Evolutionary conservation across 148 eudicot species (phyloP), one percentile per base, ranked within the genome.

Genomic region (Persicaria maculosa): DNA sequence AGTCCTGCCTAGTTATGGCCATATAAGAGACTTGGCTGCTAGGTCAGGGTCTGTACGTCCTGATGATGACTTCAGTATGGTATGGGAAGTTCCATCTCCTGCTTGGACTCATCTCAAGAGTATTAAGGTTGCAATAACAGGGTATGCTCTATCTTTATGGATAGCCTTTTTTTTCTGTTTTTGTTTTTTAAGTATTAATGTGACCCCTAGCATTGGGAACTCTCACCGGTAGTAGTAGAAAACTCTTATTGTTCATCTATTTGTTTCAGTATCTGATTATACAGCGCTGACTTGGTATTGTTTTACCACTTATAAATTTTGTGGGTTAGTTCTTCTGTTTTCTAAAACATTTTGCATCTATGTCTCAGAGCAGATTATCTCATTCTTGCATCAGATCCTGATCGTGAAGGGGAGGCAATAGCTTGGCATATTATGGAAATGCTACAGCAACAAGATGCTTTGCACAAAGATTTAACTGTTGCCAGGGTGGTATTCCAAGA

Each of bases 361-460:
- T 78, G 79, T 74, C 73, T 80, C 93, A 95, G 98, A 81, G 96
- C 97, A 82, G 79, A 92, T 79, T 88, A 92, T 86, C 93, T 95
- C 76, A 88, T 95, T 80, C 96, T 95, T 78, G 98, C 98, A 81
- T 92, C 98, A 68, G 97, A 95, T 82, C 98, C 98, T 81, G 98
- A 95, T 80, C 96, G 98, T 44, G 98, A 95, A 82, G 97, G 98
- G 50, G 98, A 95, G 82, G 97, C 98, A 36, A 95, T 95, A 79
- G 97, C 98, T 65, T 95, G 98, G 98, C 98, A 95, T 82, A 90
- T 92, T 50, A 78, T 92, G 74, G 98, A 95, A 86, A 90, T 90
- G 94, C 78, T 95, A 85, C 85, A 81, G 77, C 98, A 95, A 76
- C 96, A 95, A 68, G 88, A 86, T 72, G 88, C 96, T 80, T 80